These are phyloP conservation scores for Colletotrichum eremochloae DNA, from an alignment of 2,329 filamentous ascomycete genomes.

Conservation along the genomic window DNA sequence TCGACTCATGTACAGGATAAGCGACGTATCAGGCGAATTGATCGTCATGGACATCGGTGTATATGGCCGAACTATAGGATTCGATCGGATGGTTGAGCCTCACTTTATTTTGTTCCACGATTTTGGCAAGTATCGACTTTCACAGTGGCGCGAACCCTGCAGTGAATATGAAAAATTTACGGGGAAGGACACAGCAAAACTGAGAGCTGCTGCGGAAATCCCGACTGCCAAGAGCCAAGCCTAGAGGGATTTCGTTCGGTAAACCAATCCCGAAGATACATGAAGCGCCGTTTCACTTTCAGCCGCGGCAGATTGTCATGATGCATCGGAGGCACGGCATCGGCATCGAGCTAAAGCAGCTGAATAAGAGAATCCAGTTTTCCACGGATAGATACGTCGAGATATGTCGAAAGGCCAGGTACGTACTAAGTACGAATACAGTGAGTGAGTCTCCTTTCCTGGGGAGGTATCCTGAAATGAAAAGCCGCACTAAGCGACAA, in stretches of 20 bases:
- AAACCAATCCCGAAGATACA: slow-evolving; percentile 23
- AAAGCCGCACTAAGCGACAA: slow-evolving; percentile 39
- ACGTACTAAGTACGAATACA: background rate
- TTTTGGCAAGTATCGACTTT: slow-evolving; percentile 2
- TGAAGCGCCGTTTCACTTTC: slow-evolving; percentile 30
- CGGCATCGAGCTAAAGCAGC: background rate
- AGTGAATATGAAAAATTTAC: background rate
- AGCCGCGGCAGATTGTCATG: slow-evolving; percentile 12
- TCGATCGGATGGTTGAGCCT: slow-evolving; percentile 8
- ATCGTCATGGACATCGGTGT: background rate
- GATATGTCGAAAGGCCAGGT: background rate
- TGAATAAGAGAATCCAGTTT: background rate
- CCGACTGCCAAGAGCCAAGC: background rate
- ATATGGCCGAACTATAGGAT: slow-evolving; percentile 7
- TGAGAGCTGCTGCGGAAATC: background rate
- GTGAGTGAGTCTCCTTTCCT: slow-evolving; percentile 4
- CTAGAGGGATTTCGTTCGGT: slow-evolving; percentile 24
- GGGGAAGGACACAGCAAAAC: background rate
- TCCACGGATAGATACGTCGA: background rate
- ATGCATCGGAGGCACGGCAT: slow-evolving; percentile 1
- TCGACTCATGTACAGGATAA: slow-evolving; percentile 13
- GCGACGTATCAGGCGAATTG: slow-evolving; percentile 7
- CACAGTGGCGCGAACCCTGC: slow-evolving; percentile 1
- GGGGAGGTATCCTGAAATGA: slow-evolving; percentile 36
- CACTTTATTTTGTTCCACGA: background rate